Base-by-base conservation (phyloP, 202 grass and related monocot genomes). In the Zoysia matrella region DNA sequence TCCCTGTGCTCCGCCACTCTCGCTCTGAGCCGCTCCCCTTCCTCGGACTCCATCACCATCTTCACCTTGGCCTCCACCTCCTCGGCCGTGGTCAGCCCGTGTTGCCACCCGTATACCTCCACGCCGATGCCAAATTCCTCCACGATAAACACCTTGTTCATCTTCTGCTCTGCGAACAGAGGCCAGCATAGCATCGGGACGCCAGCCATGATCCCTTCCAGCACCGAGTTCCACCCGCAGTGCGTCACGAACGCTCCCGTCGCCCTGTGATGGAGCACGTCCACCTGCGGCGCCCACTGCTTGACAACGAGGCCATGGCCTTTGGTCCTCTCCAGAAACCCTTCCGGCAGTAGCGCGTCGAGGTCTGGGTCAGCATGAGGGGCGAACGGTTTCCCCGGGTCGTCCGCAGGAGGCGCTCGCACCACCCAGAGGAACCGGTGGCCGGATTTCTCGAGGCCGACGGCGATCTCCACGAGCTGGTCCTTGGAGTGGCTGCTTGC, bases 141-240 rank as follows among this genome's bases (percentile, higher is more conserved):
- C 8, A 90, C 85, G 1, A 90, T 8, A 15, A 92, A 79, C 63
- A 88, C 82, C 82, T 95, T 95, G 62, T 95, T 95, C 76, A 90
- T 57, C 72, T 67, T 88, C 57, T 92, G 90, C 79, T 36, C 30
- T 36, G 30, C 30, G 30, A 36, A 36, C 30, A 36, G 30, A 36
- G 30, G 30, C 30, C 30, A 36, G 30, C 30, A 36, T 36, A 36
- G 30, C 30, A 36, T 36, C 30, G 30, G 30, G 30, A 36, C 30
- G 4, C 92, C 86, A 0, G 76, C 72, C 15, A 13, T 68, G 11
- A 91, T 15, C 5, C 71, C 88, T 42, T 97, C 90, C n/a, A 95
- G 47, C 48, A 68, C n/a, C 7, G 85, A 95, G 75, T 95, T 95
- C 90, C 87, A 87, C 3, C 85, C 79, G 43, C 85, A 82, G 73